Evolutionary conservation across 257 asterid species (phyloP), one percentile per base, ranked within the genome.

Genomic region (Gentiana dahurica): DNA sequence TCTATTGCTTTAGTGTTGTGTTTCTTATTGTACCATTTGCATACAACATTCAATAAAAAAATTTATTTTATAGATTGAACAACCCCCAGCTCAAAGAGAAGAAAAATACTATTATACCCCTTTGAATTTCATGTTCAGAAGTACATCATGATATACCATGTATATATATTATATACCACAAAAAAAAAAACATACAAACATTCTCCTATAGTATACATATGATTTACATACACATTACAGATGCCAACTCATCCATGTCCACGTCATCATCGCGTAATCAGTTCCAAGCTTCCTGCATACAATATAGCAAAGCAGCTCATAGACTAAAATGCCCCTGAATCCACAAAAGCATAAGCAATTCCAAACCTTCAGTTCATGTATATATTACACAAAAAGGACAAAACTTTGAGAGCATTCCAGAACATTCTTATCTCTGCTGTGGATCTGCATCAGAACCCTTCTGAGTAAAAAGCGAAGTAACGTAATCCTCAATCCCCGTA

Each of bases 381-480:
- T 37, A 66, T 35, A 35, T 9, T 41, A 52, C 57, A 62, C 24
- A 58, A 58, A 53, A 43, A 45, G 63, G 57, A 64, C 67, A 62
- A 67, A 62, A 51, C 66, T 70, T 46, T 54, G 49, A 24, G 24
- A 24, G 35, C 12, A 50, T 8, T 63, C 36, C 39, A 52, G 56
- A 8, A 48, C 44, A 59, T 69, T 53, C 65, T 33, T 65, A 8
- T 44, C 55, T 60, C 54, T 57, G 24, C 57, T 52, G 62, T 49
- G 61, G 61, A 63, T 81, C 68, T 45, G 38, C 63, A 52, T 80
- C 83, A 12, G 78, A 59, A 49, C 52, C 66, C 64, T 53, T 54
- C 54, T 49, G 51, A 65, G 70, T 65, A 34, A 77, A 53, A 48
- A 81, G 51, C 13, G 83, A 85, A 68, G 77, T 74, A 55, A 85